Percentiles rank a stretch among this genome's conserved stretches.
Evolutionary conservation across 1,139 yeast species (phyloP).

Genomic region (Taphrina betulina): DNA sequence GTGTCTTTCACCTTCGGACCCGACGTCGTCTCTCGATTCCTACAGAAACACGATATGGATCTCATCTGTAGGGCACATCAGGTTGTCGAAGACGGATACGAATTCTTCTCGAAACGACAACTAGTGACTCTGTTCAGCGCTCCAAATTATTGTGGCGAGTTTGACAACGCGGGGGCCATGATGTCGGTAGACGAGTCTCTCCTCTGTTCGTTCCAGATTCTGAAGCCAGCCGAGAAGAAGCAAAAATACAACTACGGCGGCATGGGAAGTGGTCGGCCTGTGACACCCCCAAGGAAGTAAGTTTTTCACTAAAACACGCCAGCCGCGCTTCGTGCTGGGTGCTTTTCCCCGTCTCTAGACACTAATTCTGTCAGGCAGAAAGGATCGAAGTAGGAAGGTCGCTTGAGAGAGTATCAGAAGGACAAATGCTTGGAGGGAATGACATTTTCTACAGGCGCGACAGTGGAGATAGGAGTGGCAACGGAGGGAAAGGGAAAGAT

Average conservation of each 20-base stretch:
- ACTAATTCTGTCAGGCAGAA: slow-evolving; percentile 3
- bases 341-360: background rate
- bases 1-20: slow-evolving; percentile 97
- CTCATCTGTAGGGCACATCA: slow-evolving; percentile 97
- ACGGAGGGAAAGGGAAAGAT: no score
- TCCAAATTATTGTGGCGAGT: slow-evolving; percentile 98
- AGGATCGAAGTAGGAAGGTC: slow-evolving; percentile 15
- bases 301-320: background rate
- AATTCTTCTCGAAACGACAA: slow-evolving; percentile 92
- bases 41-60: slow-evolving; percentile 96
- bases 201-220: slow-evolving; percentile 93
- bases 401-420: no score
- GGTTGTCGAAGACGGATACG: slow-evolving; percentile 98
- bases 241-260: slow-evolving; percentile 64
- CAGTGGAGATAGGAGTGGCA: no score
- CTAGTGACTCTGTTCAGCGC: slow-evolving; percentile 93
- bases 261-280: slow-evolving; percentile 49
- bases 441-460: no score
- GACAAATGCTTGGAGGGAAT: no score
- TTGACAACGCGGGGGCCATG: slow-evolving; percentile 98
- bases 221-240: slow-evolving; percentile 96
- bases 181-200: slow-evolving; percentile 97
- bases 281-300: slow-evolving; percentile 69
- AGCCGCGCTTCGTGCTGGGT: background rate
- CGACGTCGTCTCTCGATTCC: slow-evolving; percentile 88